Evolutionary conservation across 305 asterid species (phyloP).

Genomic region (Euphrasia arctica): DNA sequence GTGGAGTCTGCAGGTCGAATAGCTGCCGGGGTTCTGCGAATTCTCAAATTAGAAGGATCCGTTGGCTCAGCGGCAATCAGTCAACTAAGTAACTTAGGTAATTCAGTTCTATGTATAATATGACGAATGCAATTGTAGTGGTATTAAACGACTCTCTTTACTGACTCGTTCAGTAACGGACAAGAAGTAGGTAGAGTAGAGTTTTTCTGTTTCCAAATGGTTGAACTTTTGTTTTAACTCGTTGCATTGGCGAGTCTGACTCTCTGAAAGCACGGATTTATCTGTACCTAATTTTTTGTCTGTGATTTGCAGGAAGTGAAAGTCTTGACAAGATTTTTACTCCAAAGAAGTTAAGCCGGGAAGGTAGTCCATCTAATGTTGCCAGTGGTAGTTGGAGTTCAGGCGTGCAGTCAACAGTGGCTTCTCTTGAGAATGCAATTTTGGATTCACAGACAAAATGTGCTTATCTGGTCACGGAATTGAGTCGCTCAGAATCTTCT

Average conservation of each 20-base stretch:
- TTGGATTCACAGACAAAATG: slow-evolving; percentile 63
- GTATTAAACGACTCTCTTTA: no score
- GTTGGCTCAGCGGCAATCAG: slow-evolving; percentile 78
- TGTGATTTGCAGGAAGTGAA: slow-evolving; percentile 58
- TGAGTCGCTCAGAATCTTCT: slow-evolving; percentile 46
- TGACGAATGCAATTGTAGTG: slow-evolving; percentile 2
- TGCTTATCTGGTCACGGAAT: slow-evolving; percentile 57
- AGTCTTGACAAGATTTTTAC: slow-evolving; percentile 71
- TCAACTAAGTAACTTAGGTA: slow-evolving; percentile 93
- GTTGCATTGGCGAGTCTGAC: background rate
- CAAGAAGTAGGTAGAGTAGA: no score
- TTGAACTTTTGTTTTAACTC: background rate
- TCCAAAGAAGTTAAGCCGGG: slow-evolving; percentile 56
- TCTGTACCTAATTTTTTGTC: slow-evolving; percentile 16
- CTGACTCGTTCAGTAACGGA: no score
- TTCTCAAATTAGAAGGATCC: slow-evolving; percentile 85
- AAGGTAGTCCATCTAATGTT: slow-evolving; percentile 38
- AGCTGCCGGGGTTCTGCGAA: slow-evolving; percentile 82
- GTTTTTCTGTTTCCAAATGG: no score
- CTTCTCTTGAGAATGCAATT: slow-evolving; percentile 74
- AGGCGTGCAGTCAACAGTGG: slow-evolving; percentile 53
- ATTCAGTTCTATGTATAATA: slow-evolving; percentile 18
- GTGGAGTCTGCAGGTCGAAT: slow-evolving; percentile 92
- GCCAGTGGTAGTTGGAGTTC: slow-evolving; percentile 30
- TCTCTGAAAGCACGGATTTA: background rate